phyloP scores from a whole-genome alignment of 1,284 basidiomycete species.

The Heterobasidion parviporum region DNA sequence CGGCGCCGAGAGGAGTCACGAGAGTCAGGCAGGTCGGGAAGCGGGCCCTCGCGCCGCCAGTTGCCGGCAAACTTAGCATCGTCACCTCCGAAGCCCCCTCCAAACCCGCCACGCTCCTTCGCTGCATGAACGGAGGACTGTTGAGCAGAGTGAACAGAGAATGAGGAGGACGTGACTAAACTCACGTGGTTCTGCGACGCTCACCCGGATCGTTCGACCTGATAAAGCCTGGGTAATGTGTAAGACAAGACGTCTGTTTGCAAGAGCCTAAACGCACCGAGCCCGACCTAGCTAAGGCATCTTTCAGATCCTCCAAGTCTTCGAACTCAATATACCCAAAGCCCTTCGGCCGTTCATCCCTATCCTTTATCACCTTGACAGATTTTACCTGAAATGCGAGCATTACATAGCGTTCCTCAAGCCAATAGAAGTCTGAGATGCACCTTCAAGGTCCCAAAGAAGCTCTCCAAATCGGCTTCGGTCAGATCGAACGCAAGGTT shows the following conservation, averaged over 20 bases:
- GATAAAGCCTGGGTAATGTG: constrained; percentile 47
- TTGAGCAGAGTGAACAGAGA: constrained; percentile 2
- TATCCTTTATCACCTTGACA: constrained; percentile 89
- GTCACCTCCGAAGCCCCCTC: constrained; percentile 39
- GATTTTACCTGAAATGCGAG: constrained; percentile 53
- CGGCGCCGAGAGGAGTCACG: constrained; percentile 58
- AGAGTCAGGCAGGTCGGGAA: constrained; percentile 51
- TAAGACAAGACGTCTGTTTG: constrained; percentile 4
- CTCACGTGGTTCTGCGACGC: constrained; percentile 93
- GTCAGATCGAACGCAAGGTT: constrained; percentile 93
- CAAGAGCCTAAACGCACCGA: constrained; percentile 35
- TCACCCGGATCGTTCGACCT: constrained; percentile 80
- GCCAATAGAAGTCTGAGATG: constrained; percentile 12
- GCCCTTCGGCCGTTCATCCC: constrained; percentile 90
- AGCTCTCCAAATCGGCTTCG: constrained; percentile 76
- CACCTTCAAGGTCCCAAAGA: constrained; percentile 67
- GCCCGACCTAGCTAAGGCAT: constrained; percentile 63
- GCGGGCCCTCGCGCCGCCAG: constrained; percentile 87
- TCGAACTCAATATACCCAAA: constrained; percentile 97
- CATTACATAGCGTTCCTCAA: not conserved
- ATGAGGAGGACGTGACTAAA: constrained; percentile 12
- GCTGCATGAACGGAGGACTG: constrained; percentile 31
- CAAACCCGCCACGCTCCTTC: constrained; percentile 60
- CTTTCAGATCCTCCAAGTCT: constrained; percentile 77
- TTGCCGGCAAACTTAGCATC: constrained; percentile 68